Percentiles rank a stretch among this genome's conserved stretches.
Conservation (phyloP, 2,329 filamentous ascomycete species). For the Thelonectria blattea region DNA sequence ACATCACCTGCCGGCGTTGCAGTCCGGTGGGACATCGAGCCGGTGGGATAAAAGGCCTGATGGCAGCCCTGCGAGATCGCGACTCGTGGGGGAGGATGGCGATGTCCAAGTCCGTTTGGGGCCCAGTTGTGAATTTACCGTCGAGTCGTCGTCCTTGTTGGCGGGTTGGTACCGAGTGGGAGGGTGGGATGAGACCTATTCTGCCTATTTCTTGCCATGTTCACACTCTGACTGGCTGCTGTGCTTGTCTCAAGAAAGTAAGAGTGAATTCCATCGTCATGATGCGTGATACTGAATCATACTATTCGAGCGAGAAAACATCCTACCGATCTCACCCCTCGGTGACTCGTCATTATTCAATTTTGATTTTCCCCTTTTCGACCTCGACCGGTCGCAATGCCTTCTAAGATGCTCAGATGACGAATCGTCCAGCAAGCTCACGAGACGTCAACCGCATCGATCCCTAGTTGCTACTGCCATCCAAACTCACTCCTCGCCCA, state of each 20-base stretch:
- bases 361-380: neutral
- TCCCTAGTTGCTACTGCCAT: neutral
- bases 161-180: slow-evolving; percentile 10
- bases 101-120: neutral
- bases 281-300: neutral
- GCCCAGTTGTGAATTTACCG: slow-evolving; percentile 12
- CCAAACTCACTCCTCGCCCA: too few species aligned
- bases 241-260: neutral
- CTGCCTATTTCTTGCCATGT: neutral
- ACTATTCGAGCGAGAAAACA: neutral
- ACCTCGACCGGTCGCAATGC: neutral
- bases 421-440: neutral
- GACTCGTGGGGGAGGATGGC: slow-evolving; percentile 5
- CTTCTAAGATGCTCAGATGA: neutral
- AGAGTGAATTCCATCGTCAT: neutral
- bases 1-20: slow-evolving; percentile 12
- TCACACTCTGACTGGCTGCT: neutral
- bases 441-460: neutral
- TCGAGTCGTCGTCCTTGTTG: neutral
- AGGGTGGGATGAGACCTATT: slow-evolving; percentile 15
- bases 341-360: neutral
- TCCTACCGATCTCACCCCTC: neutral
- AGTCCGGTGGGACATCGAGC: slow-evolving; percentile 4
- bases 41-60: slow-evolving; percentile 18
- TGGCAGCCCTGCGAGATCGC: neutral